Percentiles rank a stretch among this genome's conserved stretches.
Conservation (phyloP, 192 early-diverging fungal genomes). For the Chytriomyces sp. region DNA sequence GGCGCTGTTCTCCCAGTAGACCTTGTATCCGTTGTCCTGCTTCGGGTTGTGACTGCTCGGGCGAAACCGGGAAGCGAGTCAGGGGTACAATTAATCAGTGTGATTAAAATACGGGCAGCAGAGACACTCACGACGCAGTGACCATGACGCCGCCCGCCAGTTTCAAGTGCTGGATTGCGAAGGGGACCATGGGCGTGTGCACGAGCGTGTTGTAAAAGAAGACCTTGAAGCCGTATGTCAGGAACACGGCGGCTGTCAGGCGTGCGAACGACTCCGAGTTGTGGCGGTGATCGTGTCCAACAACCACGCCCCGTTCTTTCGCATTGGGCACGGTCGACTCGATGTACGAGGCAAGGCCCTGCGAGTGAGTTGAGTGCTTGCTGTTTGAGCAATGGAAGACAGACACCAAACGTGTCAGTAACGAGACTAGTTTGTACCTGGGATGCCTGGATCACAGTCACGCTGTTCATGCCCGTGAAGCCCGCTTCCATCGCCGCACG, state of each 20-base stretch:
- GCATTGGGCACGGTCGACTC: slow-evolving; percentile 61
- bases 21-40: slow-evolving; percentile 83
- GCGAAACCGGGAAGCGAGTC: neutral
- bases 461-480: slow-evolving; percentile 89
- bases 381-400: neutral
- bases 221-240: slow-evolving; percentile 74
- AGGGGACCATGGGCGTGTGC: slow-evolving; percentile 90
- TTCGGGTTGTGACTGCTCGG: slow-evolving; percentile 77
- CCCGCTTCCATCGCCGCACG: slow-evolving; percentile 94
- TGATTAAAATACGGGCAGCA: neutral
- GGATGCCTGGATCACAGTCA: slow-evolving; percentile 91
- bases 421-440: slow-evolving; percentile 57
- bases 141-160: slow-evolving; percentile 93
- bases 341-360: slow-evolving; percentile 76
- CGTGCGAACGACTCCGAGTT: slow-evolving; percentile 82
- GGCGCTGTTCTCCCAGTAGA: slow-evolving; percentile 86
- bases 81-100: neutral
- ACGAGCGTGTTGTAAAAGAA: slow-evolving; percentile 75
- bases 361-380: neutral
- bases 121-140: slow-evolving; percentile 71
- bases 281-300: slow-evolving; percentile 95
- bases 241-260: slow-evolving; percentile 82
- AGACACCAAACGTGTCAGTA: neutral
- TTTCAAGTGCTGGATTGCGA: slow-evolving; percentile 73
- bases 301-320: slow-evolving; percentile 77